Conservation (phyloP, 192 early-diverging fungal species). For the Cetraspora pellucida region DNA sequence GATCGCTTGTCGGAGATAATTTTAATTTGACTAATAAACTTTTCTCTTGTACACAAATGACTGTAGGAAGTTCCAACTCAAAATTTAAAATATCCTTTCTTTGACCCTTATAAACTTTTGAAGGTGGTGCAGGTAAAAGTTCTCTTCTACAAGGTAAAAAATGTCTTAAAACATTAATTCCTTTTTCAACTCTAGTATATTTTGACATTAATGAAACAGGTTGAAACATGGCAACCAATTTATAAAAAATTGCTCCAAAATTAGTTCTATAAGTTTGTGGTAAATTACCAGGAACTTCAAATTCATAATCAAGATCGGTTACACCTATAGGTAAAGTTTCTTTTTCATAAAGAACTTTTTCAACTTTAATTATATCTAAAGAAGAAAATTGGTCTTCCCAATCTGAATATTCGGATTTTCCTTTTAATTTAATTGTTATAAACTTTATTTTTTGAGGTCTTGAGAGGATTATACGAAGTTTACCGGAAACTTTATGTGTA, state of each 20-base stretch:
- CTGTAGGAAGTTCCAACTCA: slow-evolving; percentile 32
- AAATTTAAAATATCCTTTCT: slow-evolving; percentile 31
- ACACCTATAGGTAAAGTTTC: slow-evolving; percentile 9
- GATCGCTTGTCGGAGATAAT: slow-evolving; percentile 9
- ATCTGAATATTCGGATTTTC: slow-evolving; percentile 34
- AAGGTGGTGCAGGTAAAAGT: slow-evolving; percentile 28
- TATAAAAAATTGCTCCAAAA: slow-evolving; percentile 30
- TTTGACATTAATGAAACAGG: slow-evolving; percentile 22
- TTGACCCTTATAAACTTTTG: slow-evolving; percentile 35
- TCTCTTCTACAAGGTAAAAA: slow-evolving; percentile 33
- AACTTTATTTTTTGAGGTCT: slow-evolving; percentile 28
- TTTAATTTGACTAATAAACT: slow-evolving; percentile 22
- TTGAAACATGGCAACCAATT: slow-evolving; percentile 28
- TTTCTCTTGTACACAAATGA: slow-evolving; percentile 23
- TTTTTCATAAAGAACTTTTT: slow-evolving; percentile 10
- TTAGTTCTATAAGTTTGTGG: slow-evolving; percentile 30
- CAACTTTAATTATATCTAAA: slow-evolving; percentile 22
- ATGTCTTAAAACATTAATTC: slow-evolving; percentile 22
- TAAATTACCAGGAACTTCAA: slow-evolving; percentile 5
- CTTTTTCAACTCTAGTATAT: neutral
- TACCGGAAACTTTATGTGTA: slow-evolving; percentile 11
- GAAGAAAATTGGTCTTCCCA: slow-evolving; percentile 33
- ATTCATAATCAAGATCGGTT: slow-evolving; percentile 33
- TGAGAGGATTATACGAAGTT: slow-evolving; percentile 26
- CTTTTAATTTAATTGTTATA: slow-evolving; percentile 26